Conservation (phyloP, 2,329 filamentous ascomycete species). For the Neocucurbitaria cava region DNA sequence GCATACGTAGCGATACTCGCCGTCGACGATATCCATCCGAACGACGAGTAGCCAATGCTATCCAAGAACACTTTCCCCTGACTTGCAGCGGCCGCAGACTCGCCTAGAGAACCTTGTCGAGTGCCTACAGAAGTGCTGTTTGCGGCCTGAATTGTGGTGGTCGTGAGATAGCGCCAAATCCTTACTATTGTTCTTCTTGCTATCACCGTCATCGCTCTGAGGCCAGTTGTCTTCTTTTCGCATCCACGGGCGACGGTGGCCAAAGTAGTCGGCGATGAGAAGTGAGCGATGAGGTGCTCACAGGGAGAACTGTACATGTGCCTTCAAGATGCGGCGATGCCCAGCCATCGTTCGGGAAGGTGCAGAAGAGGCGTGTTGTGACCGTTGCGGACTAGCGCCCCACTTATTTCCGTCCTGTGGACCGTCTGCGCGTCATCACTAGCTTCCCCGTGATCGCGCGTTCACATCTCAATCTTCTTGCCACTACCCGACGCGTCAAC, state of each 20-base stretch:
- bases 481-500: slow-evolving; percentile 29
- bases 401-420: no score
- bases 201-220: slow-evolving; percentile 21
- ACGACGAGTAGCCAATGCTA: slow-evolving; percentile 15
- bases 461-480: slow-evolving; percentile 6
- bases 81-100: slow-evolving; percentile 15
- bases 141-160: slow-evolving; percentile 14
- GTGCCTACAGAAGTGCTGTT: slow-evolving; percentile 10
- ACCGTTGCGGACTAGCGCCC: slow-evolving; percentile 6
- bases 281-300: no score
- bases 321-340: no score
- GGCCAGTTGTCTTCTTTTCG: slow-evolving; percentile 11
- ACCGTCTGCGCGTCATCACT: slow-evolving; percentile 18
- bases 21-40: not conserved
- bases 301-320: no score
- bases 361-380: not conserved
- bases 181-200: slow-evolving; percentile 48
- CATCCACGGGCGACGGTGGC: not conserved
- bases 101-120: not conserved
- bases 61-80: slow-evolving; percentile 7
- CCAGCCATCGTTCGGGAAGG: not conserved
- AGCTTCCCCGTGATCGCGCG: slow-evolving; percentile 26
- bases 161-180: slow-evolving; percentile 19
- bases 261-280: not conserved
- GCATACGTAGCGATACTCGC: slow-evolving; percentile 3